Percentiles rank a stretch among this genome's conserved stretches.
Evolutionary conservation across 345 rosid genomes (phyloP).

Genomic region (Salix brachista): DNA sequence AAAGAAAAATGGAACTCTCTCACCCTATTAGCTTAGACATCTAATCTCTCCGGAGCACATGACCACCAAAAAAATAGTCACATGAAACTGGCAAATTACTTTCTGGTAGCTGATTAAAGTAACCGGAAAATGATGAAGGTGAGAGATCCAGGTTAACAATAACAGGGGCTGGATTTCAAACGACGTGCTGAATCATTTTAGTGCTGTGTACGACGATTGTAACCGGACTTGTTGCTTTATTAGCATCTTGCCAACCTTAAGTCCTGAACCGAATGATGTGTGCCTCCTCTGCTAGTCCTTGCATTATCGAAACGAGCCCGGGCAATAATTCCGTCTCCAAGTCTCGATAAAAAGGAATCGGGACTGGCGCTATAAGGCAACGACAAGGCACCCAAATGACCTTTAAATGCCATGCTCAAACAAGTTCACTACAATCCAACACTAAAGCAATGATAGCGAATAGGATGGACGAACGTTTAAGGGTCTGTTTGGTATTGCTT

Average conservation of each 20-base stretch:
- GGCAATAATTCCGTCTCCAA: neutral
- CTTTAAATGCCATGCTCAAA: neutral
- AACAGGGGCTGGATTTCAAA: neutral
- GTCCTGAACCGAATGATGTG: neutral
- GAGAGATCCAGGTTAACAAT: neutral
- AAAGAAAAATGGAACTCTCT: neutral
- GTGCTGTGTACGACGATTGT: too few relatives aligned
- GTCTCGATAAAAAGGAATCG: neutral
- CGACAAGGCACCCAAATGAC: neutral
- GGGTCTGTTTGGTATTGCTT: too few relatives aligned
- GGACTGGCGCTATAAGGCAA: neutral
- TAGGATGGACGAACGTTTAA: too few relatives aligned
- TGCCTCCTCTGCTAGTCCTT: neutral
- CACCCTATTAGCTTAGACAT: too few relatives aligned
- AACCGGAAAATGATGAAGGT: neutral
- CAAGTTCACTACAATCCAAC: neutral
- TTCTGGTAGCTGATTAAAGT: neutral
- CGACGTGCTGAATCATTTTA: neutral
- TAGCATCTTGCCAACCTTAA: neutral
- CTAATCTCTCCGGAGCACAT: neutral
- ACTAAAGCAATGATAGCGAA: neutral
- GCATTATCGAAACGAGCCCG: neutral
- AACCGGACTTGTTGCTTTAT: neutral
- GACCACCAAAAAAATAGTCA: neutral
- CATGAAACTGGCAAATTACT: neutral